These are phyloP conservation scores for Babesia bovis DNA, from an alignment of 169 alveolate species.

Conservation along the genomic window DNA sequence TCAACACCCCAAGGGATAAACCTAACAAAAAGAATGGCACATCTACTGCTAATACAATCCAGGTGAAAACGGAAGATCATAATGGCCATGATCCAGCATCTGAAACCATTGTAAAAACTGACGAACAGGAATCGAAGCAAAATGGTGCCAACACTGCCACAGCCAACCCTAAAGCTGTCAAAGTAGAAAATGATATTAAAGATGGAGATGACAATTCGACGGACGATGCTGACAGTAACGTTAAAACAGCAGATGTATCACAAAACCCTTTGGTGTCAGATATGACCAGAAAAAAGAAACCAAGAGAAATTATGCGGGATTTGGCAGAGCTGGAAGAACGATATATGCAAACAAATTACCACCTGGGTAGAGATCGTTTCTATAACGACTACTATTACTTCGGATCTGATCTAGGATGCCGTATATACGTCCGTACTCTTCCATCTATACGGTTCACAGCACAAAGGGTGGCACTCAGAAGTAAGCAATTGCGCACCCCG, in stretches of 20 bases:
- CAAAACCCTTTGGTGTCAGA: neutral
- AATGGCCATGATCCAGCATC: neutral
- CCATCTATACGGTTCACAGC: slow-evolving; percentile 37
- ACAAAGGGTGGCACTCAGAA: slow-evolving; percentile 3
- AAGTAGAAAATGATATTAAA: neutral
- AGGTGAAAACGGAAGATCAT: neutral
- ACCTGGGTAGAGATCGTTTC: slow-evolving; percentile 54
- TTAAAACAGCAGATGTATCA: neutral
- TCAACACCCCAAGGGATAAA: neutral
- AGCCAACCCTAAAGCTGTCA: neutral
- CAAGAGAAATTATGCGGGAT: slow-evolving; percentile 37
- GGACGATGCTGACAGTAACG: neutral
- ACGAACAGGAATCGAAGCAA: neutral
- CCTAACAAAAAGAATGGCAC: neutral
- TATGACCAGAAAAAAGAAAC: slow-evolving; percentile 8
- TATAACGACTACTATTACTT: slow-evolving; percentile 58
- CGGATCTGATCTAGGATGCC: slow-evolving; percentile 48
- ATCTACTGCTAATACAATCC: neutral
- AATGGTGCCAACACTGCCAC: neutral
- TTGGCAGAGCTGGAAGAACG: slow-evolving; percentile 56
- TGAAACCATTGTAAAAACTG: neutral
- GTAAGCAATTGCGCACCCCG: slow-evolving; percentile 26
- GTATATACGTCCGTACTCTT: slow-evolving; percentile 48
- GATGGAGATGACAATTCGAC: neutral
- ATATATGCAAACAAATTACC: slow-evolving; percentile 36